phyloP scores from a whole-genome alignment of 306 rosid genomes.

The Cucurbita pepo region DNA sequence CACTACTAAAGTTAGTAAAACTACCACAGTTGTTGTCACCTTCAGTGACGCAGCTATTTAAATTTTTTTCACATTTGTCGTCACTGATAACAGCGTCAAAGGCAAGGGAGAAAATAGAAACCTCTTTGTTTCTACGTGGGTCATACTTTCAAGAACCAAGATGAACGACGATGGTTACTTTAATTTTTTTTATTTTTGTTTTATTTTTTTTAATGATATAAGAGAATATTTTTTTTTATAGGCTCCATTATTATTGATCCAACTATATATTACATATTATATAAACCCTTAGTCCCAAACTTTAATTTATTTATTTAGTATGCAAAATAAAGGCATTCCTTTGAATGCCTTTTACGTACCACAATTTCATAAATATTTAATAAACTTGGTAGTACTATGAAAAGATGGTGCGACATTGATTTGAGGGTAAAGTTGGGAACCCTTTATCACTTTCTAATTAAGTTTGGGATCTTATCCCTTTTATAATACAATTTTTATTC shows the following conservation, averaged over 20 bases:
- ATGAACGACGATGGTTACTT: too few relatives aligned
- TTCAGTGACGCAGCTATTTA: too few relatives aligned
- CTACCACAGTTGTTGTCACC: too few relatives aligned
- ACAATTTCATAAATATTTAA: not conserved
- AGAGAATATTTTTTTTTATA: too few relatives aligned
- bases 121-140: too few relatives aligned
- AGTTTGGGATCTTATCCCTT: not conserved
- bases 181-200: too few relatives aligned
- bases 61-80: too few relatives aligned
- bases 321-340: not conserved
- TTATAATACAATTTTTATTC: not conserved
- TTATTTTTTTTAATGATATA: too few relatives aligned
- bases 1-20: too few relatives aligned
- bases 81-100: too few relatives aligned
- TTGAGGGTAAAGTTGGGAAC: not conserved
- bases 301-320: not conserved
- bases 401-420: not conserved
- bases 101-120: too few relatives aligned
- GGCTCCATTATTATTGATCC: not conserved
- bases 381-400: not conserved
- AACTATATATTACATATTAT: not conserved
- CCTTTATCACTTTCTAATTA: not conserved
- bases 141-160: too few relatives aligned
- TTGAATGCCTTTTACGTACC: not conserved
- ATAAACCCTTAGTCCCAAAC: not conserved